phyloP scores from a whole-genome alignment of 2,329 filamentous ascomycete species.

The Ceratocystis variospora region DNA sequence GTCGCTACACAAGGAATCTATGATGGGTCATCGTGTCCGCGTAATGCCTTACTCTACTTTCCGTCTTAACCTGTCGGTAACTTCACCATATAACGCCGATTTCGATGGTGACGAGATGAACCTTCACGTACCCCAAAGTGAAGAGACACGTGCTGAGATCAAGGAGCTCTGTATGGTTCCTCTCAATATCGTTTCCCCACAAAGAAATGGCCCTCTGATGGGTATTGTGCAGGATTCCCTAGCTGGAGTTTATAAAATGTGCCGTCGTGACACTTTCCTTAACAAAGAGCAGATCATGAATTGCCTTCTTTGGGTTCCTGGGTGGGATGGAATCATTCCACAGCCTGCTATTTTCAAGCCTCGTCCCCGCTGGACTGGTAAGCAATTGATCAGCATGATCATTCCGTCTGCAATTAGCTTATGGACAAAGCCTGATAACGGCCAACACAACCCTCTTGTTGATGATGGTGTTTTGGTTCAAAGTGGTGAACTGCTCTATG shows the following conservation, averaged over 20 bases:
- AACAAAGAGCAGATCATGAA: constrained; percentile 91
- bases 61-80: constrained; percentile 91
- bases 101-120: constrained; percentile 99
- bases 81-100: constrained; percentile 98
- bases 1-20: constrained; percentile 97
- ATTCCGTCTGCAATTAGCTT: constrained; percentile 79
- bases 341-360: constrained; percentile 90
- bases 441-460: constrained; percentile 47
- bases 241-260: constrained; percentile 94
- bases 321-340: constrained; percentile 92
- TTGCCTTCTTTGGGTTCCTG: constrained; percentile 89
- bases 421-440: constrained; percentile 47
- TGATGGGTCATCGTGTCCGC: constrained; percentile 97
- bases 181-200: constrained; percentile 93
- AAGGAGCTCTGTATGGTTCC: constrained; percentile 95
- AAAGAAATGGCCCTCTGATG: constrained; percentile 94
- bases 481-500: constrained; percentile 78
- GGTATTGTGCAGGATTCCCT: constrained; percentile 98
- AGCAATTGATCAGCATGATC: constrained; percentile 90
- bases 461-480: constrained; percentile 75
- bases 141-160: constrained; percentile 91
- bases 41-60: constrained; percentile 99
- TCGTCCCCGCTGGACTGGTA: constrained; percentile 87
- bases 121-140: constrained; percentile 93
- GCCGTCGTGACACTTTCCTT: constrained; percentile 79